phyloP scores from a whole-genome alignment of 495 filamentous ascomycete species.

The Hypoxylon trugodes region DNA sequence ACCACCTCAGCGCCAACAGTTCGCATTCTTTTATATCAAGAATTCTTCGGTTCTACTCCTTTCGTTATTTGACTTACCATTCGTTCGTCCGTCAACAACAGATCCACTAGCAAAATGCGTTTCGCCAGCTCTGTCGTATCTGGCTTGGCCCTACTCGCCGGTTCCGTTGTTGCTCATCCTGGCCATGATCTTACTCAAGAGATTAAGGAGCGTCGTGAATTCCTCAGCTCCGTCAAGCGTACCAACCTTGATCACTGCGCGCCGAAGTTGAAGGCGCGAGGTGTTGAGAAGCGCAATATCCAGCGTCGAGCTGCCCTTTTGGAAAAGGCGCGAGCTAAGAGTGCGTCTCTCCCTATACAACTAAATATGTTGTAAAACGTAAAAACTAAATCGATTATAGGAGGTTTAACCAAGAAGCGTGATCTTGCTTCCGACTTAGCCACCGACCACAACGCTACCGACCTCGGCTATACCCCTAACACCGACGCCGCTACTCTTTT shows the following conservation, averaged over 20 bases:
- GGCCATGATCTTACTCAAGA: slow-evolving; percentile 59
- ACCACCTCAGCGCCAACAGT: slow-evolving; percentile 1
- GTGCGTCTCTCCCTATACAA: slow-evolving; percentile 6
- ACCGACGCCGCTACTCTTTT: slow-evolving; percentile 62
- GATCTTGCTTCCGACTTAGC: slow-evolving; percentile 46
- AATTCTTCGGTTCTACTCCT: neutral
- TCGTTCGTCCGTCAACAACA: slow-evolving; percentile 3
- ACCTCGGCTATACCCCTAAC: slow-evolving; percentile 52
- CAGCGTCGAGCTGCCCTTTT: slow-evolving; percentile 51
- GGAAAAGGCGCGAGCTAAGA: slow-evolving; percentile 34
- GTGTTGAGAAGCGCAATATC: slow-evolving; percentile 54
- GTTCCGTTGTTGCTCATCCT: slow-evolving; percentile 51
- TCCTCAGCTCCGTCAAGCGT: slow-evolving; percentile 48
- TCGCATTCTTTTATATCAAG: slow-evolving; percentile 5
- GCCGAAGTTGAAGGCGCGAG: slow-evolving; percentile 58
- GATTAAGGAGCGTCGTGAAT: slow-evolving; percentile 54
- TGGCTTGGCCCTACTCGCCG: slow-evolving; percentile 12
- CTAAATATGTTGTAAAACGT: neutral
- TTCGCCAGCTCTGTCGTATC: slow-evolving; percentile 17
- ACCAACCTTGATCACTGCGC: slow-evolving; percentile 59
- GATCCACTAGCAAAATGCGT: slow-evolving; percentile 17
- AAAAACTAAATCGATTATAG: slow-evolving; percentile 3
- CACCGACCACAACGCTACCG: slow-evolving; percentile 44
- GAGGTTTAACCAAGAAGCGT: slow-evolving; percentile 43
- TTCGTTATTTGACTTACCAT: slow-evolving; percentile 1